Percentiles rank a stretch among this genome's conserved stretches.
Evolutionary conservation across 2,329 filamentous ascomycete species (phyloP).

Genomic region (Venturia asperata): DNA sequence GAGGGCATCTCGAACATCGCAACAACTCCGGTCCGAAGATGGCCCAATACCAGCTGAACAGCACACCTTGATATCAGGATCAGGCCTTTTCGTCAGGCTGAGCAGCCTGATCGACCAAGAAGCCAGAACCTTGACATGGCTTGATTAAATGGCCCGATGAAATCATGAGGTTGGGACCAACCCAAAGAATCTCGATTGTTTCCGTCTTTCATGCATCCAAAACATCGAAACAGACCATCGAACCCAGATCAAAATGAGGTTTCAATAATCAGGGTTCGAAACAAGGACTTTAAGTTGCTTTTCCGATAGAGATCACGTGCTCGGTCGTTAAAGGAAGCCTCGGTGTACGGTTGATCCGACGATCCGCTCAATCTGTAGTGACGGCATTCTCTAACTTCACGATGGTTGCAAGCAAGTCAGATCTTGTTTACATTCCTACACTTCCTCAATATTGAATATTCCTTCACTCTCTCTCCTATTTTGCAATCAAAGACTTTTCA

Average conservation of each 20-base stretch:
- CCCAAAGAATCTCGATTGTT: too few species aligned
- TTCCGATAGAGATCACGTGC: background rate
- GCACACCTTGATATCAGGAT: background rate
- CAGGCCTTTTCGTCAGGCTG: background rate
- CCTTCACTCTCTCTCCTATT: background rate
- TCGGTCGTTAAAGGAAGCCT: background rate
- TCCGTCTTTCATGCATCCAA: too few species aligned
- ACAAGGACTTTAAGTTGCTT: too few species aligned
- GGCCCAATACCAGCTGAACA: background rate
- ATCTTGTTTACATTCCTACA: background rate
- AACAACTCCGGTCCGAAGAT: background rate
- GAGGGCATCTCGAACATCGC: background rate
- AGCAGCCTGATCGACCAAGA: background rate
- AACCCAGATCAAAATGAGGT: too few species aligned
- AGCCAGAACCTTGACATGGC: background rate
- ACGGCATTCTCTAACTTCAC: background rate
- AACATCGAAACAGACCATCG: too few species aligned
- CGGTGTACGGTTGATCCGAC: background rate
- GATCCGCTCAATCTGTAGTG: background rate
- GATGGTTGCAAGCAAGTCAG: background rate
- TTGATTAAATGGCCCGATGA: background rate
- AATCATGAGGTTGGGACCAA: background rate
- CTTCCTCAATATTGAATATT: background rate
- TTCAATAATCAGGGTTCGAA: too few species aligned
- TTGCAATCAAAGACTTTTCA: background rate